phyloP scores from a whole-genome alignment of 495 filamentous ascomycete species.

The Aspergillus bertholletiae region DNA sequence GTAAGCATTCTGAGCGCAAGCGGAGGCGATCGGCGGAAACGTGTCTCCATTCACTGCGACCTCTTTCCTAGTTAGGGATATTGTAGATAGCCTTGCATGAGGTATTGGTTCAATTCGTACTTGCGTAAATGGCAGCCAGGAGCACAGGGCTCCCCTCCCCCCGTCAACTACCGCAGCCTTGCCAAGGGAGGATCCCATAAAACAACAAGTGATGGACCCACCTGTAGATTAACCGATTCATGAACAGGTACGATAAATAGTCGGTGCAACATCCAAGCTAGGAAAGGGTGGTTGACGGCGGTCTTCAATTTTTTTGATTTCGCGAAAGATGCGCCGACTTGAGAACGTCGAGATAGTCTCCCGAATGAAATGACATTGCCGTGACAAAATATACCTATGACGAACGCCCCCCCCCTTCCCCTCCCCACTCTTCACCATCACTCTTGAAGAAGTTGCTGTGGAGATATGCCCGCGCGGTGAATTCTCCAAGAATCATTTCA shows the following conservation, averaged over 20 bases:
- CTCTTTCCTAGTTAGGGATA: conserved; percentile 14
- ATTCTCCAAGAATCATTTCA: conserved; percentile 39
- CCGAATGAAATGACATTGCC: background rate
- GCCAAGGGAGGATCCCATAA: background rate
- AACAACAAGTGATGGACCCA: background rate
- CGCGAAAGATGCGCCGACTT: no score
- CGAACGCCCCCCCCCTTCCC: no score
- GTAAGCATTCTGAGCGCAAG: background rate
- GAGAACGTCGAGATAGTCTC: background rate
- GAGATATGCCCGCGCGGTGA: conserved; percentile 20
- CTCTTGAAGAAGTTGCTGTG: background rate
- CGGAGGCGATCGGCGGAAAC: background rate
- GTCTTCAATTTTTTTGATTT: no score
- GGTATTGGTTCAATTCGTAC: background rate
- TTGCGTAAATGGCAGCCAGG: background rate
- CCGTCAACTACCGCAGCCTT: background rate
- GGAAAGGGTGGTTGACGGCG: no score
- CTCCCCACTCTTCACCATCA: background rate
- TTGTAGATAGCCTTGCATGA: background rate
- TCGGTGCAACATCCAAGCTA: background rate
- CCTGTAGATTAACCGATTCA: no score
- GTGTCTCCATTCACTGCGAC: background rate
- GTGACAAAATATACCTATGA: background rate
- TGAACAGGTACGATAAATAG: no score
- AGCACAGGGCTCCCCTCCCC: background rate